Percentiles rank a stretch among this genome's conserved stretches.
These are phyloP conservation scores for Fusarium bulbicola DNA, from an alignment of 2,329 filamentous ascomycete genomes.

Conservation along the genomic window DNA sequence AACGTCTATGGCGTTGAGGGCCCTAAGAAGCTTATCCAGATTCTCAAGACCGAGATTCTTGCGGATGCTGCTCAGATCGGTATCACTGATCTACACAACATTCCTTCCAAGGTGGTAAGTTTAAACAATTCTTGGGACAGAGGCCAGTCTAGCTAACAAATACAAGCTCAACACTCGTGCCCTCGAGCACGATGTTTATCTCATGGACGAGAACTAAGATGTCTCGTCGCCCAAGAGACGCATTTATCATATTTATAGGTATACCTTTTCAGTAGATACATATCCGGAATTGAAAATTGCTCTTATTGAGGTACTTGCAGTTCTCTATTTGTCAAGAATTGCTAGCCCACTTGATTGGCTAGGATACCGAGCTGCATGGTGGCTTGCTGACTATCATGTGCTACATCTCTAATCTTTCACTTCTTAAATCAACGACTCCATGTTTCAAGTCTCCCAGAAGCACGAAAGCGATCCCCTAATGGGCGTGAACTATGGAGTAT, in stretches of 20 bases:
- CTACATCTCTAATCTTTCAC: neutral
- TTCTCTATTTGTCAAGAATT: neutral
- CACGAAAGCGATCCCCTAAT: too few species aligned
- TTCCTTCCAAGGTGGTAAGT: conserved; percentile 37
- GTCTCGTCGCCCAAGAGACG: fast-evolving
- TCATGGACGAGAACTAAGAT: conserved; percentile 29
- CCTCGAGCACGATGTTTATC: conserved; percentile 39
- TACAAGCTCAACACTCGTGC: conserved; percentile 39
- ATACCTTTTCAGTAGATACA: neutral
- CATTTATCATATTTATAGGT: neutral
- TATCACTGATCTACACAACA: conserved; percentile 40
- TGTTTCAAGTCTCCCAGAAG: neutral
- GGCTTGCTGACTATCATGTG: neutral
- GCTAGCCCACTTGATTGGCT: neutral
- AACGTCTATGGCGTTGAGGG: conserved; percentile 60
- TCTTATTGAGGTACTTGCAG: neutral
- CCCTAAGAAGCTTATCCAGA: conserved; percentile 55
- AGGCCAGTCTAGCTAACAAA: neutral
- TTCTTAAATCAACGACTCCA: too few species aligned
- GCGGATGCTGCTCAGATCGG: conserved; percentile 49
- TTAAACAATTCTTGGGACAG: fast-evolving
- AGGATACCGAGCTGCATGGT: neutral
- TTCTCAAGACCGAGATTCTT: conserved; percentile 58
- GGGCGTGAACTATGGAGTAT: neutral
- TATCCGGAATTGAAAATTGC: fast-evolving